Percentiles rank a stretch among this genome's conserved stretches.
Evolutionary conservation across 257 asterid species (phyloP).

Genomic region (Capsicum rhomboideum): DNA sequence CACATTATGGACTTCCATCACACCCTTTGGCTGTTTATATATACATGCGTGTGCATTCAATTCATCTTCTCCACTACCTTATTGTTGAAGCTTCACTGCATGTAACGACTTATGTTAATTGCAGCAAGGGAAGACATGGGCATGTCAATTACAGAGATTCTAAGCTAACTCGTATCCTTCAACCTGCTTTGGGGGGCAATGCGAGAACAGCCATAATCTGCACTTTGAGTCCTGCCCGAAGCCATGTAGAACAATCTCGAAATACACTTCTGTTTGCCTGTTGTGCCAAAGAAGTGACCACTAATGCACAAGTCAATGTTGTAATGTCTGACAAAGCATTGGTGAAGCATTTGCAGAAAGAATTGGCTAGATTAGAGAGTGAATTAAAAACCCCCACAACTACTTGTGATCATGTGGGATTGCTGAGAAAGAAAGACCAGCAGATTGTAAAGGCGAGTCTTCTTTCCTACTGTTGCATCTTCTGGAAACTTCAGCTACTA

Average conservation of each 20-base stretch:
- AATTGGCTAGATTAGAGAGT: slow-evolving; percentile 91
- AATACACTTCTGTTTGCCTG: slow-evolving; percentile 92
- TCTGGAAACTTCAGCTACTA: background rate
- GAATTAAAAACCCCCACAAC: slow-evolving; percentile 79
- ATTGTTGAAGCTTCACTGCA: background rate
- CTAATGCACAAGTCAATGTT: slow-evolving; percentile 98
- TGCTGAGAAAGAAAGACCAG: slow-evolving; percentile 78
- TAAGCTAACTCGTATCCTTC: slow-evolving; percentile 93
- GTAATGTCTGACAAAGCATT: slow-evolving; percentile 99
- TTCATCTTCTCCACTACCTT: background rate
- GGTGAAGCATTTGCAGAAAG: slow-evolving; percentile 97
- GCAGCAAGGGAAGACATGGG: slow-evolving; percentile 98
- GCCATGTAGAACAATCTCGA: slow-evolving; percentile 97
- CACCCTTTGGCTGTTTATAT: background rate
- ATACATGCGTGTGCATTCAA: background rate
- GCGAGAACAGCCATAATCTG: slow-evolving; percentile 98
- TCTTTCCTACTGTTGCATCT: background rate
- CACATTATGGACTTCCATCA: background rate
- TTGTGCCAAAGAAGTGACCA: slow-evolving; percentile 96
- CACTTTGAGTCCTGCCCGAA: slow-evolving; percentile 92
- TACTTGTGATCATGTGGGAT: slow-evolving; percentile 51
- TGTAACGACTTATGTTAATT: slow-evolving; percentile 3
- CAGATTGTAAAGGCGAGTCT: slow-evolving; percentile 77
- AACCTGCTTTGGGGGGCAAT: slow-evolving; percentile 97
- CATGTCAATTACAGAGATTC: slow-evolving; percentile 95